Base-by-base conservation (phyloP, 129 eudicot species). In the Glebionis coronaria region DNA sequence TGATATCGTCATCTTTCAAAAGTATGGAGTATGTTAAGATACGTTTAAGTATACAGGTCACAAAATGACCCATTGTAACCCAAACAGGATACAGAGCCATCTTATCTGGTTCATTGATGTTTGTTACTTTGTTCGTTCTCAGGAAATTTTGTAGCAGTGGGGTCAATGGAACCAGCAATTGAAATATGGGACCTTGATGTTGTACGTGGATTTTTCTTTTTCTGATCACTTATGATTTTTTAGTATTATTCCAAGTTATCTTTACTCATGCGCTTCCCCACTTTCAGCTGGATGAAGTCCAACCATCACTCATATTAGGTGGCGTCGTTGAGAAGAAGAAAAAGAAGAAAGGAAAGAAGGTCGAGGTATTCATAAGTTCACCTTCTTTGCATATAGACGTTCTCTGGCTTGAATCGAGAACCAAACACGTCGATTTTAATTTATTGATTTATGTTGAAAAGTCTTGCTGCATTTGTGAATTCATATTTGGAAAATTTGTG, bases 171-270 rank as follows among this genome's bases (percentile, higher is more conserved):
- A 38, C 98, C 98, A n/a, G 80, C 91, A 51, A 92, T 92, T 69
- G 98, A 86, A 62, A 88, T 92, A 83, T 88, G 98, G 96, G 98
- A 88, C 73, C 95, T 88, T 68, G 95, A 92, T 64, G 71, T 84
- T 19, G 98, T 88, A 88, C 35, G 96, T 60, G 5, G 27, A 23
- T 54, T 79, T 56, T 61, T 14, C 9, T 14, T 42, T 58, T 16
- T 40, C 3, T 7, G n/a, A 45, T 6, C 19, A 40, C 0, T 1
- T 49, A 23, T 52, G 0, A 3, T 8, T 23, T 60, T 8, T 23
- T 38, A 59, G 21, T 38, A 38, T 44, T 20, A 38, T 9, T 67
- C 12, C 8, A 38, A 56, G 58, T 29, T 42, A 38, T 31, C 21
- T 9, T 49, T 19, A 65, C 40, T 10, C 0, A 8, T 65, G 16